Conservation (phyloP, 352 stramenopile genomes). For the Globisporangium ultimum region DNA sequence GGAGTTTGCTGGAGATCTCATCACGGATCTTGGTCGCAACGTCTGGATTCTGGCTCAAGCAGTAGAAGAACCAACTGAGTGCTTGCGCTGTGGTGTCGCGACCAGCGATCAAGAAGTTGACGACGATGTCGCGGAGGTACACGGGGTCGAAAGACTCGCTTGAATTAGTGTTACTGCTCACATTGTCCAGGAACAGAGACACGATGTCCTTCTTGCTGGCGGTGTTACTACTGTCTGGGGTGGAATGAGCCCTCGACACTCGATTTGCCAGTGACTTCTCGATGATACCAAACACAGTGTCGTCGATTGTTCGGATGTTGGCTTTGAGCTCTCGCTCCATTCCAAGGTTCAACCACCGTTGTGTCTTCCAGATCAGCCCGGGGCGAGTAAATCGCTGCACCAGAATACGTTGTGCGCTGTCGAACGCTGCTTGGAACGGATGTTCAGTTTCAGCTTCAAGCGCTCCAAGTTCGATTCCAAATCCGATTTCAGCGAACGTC, state of each 20-base stretch:
- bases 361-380: conserved; percentile 39
- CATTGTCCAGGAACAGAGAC: conserved; percentile 21
- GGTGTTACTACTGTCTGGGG: neutral
- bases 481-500: conserved; percentile 60
- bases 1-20: conserved; percentile 38
- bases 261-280: conserved; percentile 19
- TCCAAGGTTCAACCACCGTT: conserved; percentile 31
- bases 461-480: conserved; percentile 39
- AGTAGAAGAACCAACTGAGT: no score
- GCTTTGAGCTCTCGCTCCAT: conserved; percentile 25
- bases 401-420: conserved; percentile 27
- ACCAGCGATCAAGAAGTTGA: conserved; percentile 79
- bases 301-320: conserved; percentile 32
- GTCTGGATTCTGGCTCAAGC: conserved; percentile 46
- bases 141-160: conserved; percentile 20
- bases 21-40: conserved; percentile 36
- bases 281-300: conserved; percentile 31
- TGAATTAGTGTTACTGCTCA: neutral
- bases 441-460: conserved; percentile 29
- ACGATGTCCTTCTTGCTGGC: conserved; percentile 2
- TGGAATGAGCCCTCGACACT: neutral
- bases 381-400: conserved; percentile 31
- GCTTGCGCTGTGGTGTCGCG: conserved; percentile 80
- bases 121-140: conserved; percentile 61
- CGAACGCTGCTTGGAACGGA: conserved; percentile 46